These are phyloP conservation scores for Phaeosphaeriaceae sp. DNA, from an alignment of 2,329 filamentous ascomycete species.

Conservation along the genomic window DNA sequence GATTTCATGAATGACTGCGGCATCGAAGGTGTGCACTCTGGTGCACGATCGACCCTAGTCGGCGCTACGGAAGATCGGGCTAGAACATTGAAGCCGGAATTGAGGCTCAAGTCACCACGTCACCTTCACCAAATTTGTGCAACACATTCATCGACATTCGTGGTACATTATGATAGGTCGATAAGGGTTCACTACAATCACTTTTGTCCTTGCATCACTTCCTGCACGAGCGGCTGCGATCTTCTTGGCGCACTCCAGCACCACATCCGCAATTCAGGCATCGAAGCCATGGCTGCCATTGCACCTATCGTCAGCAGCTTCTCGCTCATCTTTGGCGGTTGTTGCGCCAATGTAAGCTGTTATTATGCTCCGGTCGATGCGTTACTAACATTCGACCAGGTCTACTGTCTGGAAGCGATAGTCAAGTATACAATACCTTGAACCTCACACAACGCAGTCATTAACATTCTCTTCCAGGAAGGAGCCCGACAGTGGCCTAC, in stretches of 20 bases:
- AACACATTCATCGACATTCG: constrained; percentile 4
- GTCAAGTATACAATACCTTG: constrained; percentile 72
- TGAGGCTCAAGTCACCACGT: constrained; percentile 44
- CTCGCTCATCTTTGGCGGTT: constrained; percentile 90
- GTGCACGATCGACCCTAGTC: constrained; percentile 7
- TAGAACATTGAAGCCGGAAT: constrained; percentile 38
- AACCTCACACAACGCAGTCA: not conserved
- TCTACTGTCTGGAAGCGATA: constrained; percentile 95
- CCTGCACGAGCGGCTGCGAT: not conserved
- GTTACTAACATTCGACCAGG: constrained; percentile 59
- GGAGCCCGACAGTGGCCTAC: constrained; percentile 84
- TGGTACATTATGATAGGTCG: constrained; percentile 17
- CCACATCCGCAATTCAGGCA: not conserved
- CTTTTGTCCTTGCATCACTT: not conserved
- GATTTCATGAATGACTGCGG: not conserved
- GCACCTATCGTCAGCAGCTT: constrained; percentile 66
- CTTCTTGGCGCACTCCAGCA: not conserved
- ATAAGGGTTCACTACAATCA: constrained; percentile 2
- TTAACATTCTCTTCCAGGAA: constrained; percentile 63
- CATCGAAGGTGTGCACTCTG: not conserved
- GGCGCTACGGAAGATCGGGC: constrained; percentile 20
- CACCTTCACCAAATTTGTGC: constrained; percentile 18
- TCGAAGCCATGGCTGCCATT: constrained; percentile 41
- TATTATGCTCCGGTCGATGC: not conserved
- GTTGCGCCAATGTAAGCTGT: constrained; percentile 82